Percentiles rank a stretch among this genome's conserved stretches.
phyloP scores from a whole-genome alignment of 257 asterid species.

The Cynanchum wilfordii region DNA sequence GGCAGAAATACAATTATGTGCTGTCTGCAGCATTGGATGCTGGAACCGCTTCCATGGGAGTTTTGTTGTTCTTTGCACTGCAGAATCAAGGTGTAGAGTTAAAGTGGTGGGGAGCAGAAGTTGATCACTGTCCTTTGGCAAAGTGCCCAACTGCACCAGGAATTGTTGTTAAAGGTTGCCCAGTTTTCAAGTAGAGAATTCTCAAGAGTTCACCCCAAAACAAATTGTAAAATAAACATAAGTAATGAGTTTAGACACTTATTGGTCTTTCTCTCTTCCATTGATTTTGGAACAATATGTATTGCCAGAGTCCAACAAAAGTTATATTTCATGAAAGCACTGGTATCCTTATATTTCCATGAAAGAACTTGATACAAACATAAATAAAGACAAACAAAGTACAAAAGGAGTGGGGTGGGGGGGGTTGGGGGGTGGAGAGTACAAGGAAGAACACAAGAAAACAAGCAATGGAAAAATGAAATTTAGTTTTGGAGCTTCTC shows the following conservation, averaged over 20 bases:
- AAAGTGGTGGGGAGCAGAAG: conserved; percentile 50
- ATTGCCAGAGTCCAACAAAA: conserved; percentile 25
- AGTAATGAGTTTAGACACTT: too few relatives aligned
- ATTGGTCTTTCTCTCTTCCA: background rate
- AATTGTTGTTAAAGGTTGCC: conserved; percentile 46
- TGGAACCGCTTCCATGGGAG: conserved; percentile 74
- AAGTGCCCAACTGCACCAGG: conserved; percentile 73
- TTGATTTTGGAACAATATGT: background rate
- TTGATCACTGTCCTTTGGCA: conserved; percentile 71
- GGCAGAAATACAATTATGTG: conserved; percentile 68
- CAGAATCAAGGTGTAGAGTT: conserved; percentile 30
- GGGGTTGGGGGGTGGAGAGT: background rate
- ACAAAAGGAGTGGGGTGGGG: too few relatives aligned
- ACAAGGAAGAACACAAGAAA: background rate
- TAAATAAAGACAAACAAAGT: background rate
- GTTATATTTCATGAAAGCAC: background rate
- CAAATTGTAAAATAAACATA: too few relatives aligned
- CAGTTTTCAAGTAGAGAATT: conserved; percentile 21
- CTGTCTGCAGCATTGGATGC: conserved; percentile 66
- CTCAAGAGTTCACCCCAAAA: too few relatives aligned
- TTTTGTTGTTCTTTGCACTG: conserved; percentile 46
- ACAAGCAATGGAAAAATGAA: background rate
- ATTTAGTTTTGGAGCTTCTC: conserved; percentile 30
- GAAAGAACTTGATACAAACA: background rate
- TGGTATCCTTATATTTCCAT: background rate